phyloP scores from a whole-genome alignment of 2,329 filamentous ascomycete species.

The Septoria petroselini region DNA sequence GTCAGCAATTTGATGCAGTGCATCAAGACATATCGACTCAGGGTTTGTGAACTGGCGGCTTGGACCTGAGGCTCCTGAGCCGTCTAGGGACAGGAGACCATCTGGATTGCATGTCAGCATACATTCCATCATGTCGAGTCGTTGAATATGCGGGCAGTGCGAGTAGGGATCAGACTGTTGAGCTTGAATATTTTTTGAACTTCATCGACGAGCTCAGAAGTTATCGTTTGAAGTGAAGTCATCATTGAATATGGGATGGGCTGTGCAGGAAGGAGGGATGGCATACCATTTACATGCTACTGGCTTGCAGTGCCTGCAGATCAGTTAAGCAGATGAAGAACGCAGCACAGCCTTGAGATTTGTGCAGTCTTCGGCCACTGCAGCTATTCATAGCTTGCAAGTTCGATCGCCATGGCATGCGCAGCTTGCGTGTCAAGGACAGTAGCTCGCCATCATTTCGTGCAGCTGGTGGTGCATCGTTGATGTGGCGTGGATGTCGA shows the following conservation, averaged over 20 bases:
- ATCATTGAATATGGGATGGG: conserved; percentile 27
- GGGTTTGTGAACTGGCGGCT: too few relatives aligned
- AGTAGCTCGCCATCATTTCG: too few relatives aligned
- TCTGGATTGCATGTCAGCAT: neutral
- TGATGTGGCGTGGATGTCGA: too few relatives aligned
- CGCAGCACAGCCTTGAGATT: too few relatives aligned
- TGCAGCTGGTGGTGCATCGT: too few relatives aligned
- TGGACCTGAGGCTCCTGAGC: too few relatives aligned
- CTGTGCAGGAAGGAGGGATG: neutral
- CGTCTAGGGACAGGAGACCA: neutral
- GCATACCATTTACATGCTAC: conserved; percentile 1
- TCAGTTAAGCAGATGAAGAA: too few relatives aligned
- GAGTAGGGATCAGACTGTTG: conserved; percentile 50
- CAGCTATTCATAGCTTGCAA: too few relatives aligned
- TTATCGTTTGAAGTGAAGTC: conserved; percentile 38
- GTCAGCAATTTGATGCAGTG: too few relatives aligned
- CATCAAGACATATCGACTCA: neutral
- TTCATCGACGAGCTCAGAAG: conserved; percentile 39
- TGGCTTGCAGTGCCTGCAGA: neutral
- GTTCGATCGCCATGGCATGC: too few relatives aligned
- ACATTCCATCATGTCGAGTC: neutral
- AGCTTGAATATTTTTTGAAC: conserved; percentile 49
- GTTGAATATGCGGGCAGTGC: neutral
- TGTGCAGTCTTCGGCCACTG: too few relatives aligned
- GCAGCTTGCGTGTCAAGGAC: too few relatives aligned